Percentiles rank a stretch among this genome's conserved stretches.
Conservation (phyloP, 2,329 filamentous ascomycete genomes). For the Aureobasidium namibiae region DNA sequence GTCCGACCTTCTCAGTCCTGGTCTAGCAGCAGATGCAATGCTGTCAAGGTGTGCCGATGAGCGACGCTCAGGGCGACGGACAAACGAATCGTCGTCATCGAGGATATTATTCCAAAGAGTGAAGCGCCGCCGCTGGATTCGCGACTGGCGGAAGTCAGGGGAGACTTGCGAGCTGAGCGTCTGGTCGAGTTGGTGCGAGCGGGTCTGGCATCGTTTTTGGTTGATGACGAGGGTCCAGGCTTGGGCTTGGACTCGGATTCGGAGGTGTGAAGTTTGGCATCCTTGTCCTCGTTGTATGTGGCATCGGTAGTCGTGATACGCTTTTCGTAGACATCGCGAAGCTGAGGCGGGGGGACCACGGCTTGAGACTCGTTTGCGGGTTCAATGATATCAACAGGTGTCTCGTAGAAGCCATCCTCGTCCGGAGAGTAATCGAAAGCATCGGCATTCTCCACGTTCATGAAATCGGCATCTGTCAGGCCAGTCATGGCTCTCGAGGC, state of each 20-base stretch:
- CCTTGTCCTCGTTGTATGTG: too few species aligned
- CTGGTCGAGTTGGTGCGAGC: background rate
- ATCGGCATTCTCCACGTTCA: background rate
- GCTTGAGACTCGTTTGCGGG: background rate
- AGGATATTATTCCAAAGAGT: background rate
- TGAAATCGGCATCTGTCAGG: background rate
- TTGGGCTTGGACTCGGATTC: too few species aligned
- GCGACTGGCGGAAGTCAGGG: background rate
- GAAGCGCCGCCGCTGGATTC: background rate
- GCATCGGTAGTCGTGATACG: background rate
- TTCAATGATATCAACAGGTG: background rate
- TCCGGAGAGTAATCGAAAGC: background rate
- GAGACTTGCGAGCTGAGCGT: background rate
- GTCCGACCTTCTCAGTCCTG: too few species aligned
- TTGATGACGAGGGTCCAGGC: background rate
- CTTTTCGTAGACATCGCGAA: background rate
- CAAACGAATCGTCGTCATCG: background rate
- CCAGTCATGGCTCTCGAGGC: background rate
- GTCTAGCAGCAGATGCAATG: too few species aligned
- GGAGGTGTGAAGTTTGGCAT: background rate
- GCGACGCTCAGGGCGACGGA: background rate
- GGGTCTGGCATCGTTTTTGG: background rate
- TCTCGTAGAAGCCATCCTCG: background rate
- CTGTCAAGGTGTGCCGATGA: background rate
- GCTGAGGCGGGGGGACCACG: background rate